Evolutionary conservation across 805 yeast genomes (phyloP), one percentile per base, ranked within the genome.

Genomic region (Kluyveromyces wickerhamii): DNA sequence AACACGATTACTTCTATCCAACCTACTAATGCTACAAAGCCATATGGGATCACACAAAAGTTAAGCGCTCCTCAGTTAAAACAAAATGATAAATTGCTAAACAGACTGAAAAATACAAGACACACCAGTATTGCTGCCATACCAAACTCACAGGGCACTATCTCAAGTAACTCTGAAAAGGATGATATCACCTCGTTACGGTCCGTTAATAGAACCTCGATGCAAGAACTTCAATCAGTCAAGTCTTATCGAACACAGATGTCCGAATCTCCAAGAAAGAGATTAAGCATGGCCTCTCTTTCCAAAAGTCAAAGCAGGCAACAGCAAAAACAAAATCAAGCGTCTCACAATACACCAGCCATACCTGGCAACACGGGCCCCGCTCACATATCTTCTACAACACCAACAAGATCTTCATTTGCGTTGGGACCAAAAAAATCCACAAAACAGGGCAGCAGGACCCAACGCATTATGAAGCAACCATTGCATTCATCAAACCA

Each of bases 41-140:
- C 38, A 10, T 49, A 50, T 36, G 58, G 59, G n/a, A 46, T 57
- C 7, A 32, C 52, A 1, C 37, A 57, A 3, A 57, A 54, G 36
- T 45, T 50, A 50, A 57, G 62, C 36, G 62, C 49, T 1, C 62
- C 61, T 2, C 38, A 50, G 16, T 36, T 57, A 22, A 57, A 51
- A 32, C 45, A 42, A 21, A 27, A 27, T 18, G 21, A 34, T 10
- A 54, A 51, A 20, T 42, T 51, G 34, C 29, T 50, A 29, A 47
- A 46, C 26, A 39, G 58, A 29, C 40, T 51, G 34, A 53, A 54
- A 42, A 54, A 44, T 33, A 48, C 53, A 15, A 49, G 60, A 30
- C 60, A 52, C 37, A 53, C 52, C 7, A 58, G 60, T 41, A 48
- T 54, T 20, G 52, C 59, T 27, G 54, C 54, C 1, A 47, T 52